A percentile compares a stretch with the other conserved stretches of the same genome.
Evolutionary conservation across 2,329 filamentous ascomycete species (phyloP).

Genomic region (Chrysoporthe deuterocubensis): DNA sequence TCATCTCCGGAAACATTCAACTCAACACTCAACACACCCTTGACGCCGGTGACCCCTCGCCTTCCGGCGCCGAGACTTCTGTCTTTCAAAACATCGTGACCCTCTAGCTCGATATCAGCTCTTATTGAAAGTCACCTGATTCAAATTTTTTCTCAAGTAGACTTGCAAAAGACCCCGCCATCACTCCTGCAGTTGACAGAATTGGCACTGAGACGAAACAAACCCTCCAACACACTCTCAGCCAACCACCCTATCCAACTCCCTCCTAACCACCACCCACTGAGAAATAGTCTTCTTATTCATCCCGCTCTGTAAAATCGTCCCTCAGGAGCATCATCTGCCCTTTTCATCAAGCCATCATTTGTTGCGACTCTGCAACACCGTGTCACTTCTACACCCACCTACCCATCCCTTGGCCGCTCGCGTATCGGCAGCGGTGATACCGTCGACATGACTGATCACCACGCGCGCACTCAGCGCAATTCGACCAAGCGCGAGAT

Average conservation of each 20-base stretch:
- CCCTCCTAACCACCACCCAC: not conserved
- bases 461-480: not conserved
- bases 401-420: not conserved
- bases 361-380: not conserved
- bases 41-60: not conserved
- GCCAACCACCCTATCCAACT: not conserved
- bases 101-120: not conserved
- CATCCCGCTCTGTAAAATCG: not conserved
- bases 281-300: not conserved
- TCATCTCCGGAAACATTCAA: not conserved
- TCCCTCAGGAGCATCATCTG: not conserved
- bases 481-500: not conserved
- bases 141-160: not conserved
- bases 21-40: not conserved
- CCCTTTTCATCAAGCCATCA: not conserved
- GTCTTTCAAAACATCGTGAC: not conserved
- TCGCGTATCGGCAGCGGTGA: not conserved
- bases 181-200: not conserved
- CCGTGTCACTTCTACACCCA: not conserved
- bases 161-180: not conserved
- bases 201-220: not conserved
- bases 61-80: not conserved
- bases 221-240: not conserved
- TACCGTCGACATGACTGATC: constrained; percentile 8
- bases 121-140: not conserved